Conservation (phyloP, 1,284 basidiomycete genomes). For the Xerocomus minutiporus region DNA sequence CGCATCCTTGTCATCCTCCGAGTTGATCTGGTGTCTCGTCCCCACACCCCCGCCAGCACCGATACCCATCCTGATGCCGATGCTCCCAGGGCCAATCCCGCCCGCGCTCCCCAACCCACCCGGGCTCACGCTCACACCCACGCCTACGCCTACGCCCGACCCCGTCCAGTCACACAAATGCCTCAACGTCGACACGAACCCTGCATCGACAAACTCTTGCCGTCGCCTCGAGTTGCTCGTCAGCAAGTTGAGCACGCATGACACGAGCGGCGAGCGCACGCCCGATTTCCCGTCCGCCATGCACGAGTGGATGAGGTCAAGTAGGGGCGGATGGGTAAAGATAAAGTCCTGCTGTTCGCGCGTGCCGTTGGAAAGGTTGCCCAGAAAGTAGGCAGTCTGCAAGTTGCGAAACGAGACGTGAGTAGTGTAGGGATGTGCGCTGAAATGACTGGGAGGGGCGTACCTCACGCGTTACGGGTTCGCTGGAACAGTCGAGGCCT, state of each 20-base stretch:
- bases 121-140: constrained; percentile 30
- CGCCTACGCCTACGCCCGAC: constrained; percentile 4
- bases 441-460: constrained; percentile 1
- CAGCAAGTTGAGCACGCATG: constrained; percentile 52
- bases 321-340: constrained; percentile 45
- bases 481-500: constrained; percentile 46
- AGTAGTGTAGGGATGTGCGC: not conserved
- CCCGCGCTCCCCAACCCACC: constrained; percentile 30
- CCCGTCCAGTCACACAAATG: constrained; percentile 52
- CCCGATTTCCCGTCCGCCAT: constrained; percentile 54
- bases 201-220: constrained; percentile 39
- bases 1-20: constrained; percentile 54
- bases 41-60: constrained; percentile 26
- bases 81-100: not conserved
- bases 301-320: constrained; percentile 49
- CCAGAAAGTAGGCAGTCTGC: constrained; percentile 55
- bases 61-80: constrained; percentile 6
- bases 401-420: not conserved
- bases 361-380: constrained; percentile 61
- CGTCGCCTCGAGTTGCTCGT: constrained; percentile 35
- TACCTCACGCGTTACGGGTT: constrained; percentile 53
- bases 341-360: constrained; percentile 46
- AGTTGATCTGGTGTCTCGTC: constrained; percentile 24
- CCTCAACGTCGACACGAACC: constrained; percentile 42
- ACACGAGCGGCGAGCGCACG: constrained; percentile 56